Percentiles rank a stretch among this genome's conserved stretches.
phyloP scores from a whole-genome alignment of 2,329 filamentous ascomycete species.

The Paraconiothyrium sp. region DNA sequence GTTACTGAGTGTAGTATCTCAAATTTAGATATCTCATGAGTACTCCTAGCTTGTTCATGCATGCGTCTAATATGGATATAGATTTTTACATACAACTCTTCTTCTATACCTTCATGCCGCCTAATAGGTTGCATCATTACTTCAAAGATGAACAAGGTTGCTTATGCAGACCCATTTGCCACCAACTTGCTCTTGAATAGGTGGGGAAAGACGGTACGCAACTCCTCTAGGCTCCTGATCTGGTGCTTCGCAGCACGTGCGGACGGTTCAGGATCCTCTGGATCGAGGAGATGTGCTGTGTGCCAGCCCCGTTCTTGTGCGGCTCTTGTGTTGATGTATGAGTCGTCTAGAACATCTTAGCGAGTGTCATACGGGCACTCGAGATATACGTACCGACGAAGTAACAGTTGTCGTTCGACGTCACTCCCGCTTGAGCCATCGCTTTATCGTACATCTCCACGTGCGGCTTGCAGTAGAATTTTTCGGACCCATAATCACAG shows the following conservation, averaged over 20 bases:
- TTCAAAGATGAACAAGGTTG: neutral
- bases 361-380: neutral
- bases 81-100: neutral
- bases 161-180: constrained; percentile 1
- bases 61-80: no score
- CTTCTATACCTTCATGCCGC: neutral
- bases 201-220: constrained; percentile 80
- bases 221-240: constrained; percentile 77
- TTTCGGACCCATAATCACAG: constrained; percentile 82
- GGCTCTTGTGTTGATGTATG: constrained; percentile 79
- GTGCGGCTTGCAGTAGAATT: constrained; percentile 87
- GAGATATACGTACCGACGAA: constrained; percentile 78
- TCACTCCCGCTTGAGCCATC: constrained; percentile 82
- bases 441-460: constrained; percentile 86
- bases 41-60: neutral
- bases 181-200: constrained; percentile 73
- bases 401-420: constrained; percentile 77
- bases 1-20: no score
- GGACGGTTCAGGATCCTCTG: constrained; percentile 70
- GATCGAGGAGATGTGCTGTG: constrained; percentile 84
- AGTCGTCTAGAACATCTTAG: constrained; percentile 74
- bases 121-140: neutral
- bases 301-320: constrained; percentile 87
- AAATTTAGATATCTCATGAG: neutral
- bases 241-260: constrained; percentile 76